These are phyloP conservation scores for Canavalia ensiformis DNA, from an alignment of 306 rosid species.

Conservation along the genomic window DNA sequence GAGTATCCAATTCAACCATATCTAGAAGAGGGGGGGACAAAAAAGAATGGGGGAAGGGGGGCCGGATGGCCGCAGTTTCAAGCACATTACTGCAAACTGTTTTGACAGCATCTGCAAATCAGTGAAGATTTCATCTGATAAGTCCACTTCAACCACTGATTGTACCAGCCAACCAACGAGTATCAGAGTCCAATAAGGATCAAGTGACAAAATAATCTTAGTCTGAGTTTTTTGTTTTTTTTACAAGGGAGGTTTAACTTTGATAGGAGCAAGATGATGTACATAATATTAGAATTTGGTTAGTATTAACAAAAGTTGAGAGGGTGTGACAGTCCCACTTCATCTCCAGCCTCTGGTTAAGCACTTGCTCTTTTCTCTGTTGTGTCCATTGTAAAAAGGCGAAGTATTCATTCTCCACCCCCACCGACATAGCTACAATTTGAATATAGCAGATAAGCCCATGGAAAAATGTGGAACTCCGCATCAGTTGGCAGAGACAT, in stretches of 20 bases:
- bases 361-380: background rate
- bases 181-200: slow-evolving; percentile 25
- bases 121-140: slow-evolving; percentile 24
- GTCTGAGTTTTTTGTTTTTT: background rate
- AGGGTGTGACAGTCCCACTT: slow-evolving; percentile 26
- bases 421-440: slow-evolving; percentile 13
- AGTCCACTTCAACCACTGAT: slow-evolving; percentile 44
- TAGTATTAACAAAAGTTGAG: background rate
- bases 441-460: background rate
- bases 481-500: background rate
- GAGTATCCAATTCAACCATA: slow-evolving; percentile 31
- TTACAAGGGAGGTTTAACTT: background rate
- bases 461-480: background rate
- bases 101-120: slow-evolving; percentile 19
- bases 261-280: slow-evolving; percentile 12
- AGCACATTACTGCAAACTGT: slow-evolving; percentile 22
- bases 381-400: slow-evolving; percentile 25
- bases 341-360: background rate
- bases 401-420: slow-evolving; percentile 16
- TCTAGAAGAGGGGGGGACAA: slow-evolving; percentile 33
- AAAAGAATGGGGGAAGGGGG: slow-evolving; percentile 20
- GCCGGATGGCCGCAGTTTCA: slow-evolving; percentile 14
- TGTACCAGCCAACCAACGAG: slow-evolving; percentile 37
- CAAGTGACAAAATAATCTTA: slow-evolving; percentile 34
- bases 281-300: slow-evolving; percentile 11